Evolutionary conservation across 2,329 filamentous ascomycete species (phyloP).

Genomic region (Trichoderma citrinoviride): DNA sequence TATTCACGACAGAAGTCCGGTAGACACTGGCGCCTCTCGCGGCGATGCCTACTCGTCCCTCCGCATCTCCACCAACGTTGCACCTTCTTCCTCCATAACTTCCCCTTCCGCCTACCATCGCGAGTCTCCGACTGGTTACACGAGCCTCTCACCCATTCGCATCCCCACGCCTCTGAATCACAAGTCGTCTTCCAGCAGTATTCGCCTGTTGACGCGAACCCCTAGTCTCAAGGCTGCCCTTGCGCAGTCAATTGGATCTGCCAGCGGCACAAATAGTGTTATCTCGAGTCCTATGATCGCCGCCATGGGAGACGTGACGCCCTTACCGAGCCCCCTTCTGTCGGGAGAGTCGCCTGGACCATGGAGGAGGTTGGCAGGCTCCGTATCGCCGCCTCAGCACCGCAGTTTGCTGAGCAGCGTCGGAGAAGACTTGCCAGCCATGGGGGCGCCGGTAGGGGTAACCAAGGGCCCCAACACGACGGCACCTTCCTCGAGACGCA

Average conservation of each 20-base stretch:
- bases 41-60: constrained; percentile 30
- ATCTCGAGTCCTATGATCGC: constrained; percentile 72
- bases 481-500: constrained; percentile 56
- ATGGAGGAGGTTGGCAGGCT: constrained; percentile 56
- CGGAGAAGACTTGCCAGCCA: constrained; percentile 42
- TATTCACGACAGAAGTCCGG: background rate
- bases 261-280: constrained; percentile 61
- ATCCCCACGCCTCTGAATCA: constrained; percentile 31
- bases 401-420: constrained; percentile 29
- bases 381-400: constrained; percentile 41
- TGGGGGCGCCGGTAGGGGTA: constrained; percentile 52
- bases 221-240: constrained; percentile 60
- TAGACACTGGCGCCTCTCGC: background rate
- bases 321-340: constrained; percentile 72
- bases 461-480: constrained; percentile 47
- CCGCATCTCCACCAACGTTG: constrained; percentile 40
- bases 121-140: constrained; percentile 39
- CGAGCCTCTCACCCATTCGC: constrained; percentile 33
- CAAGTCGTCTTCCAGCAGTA: constrained; percentile 33
- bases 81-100: constrained; percentile 20
- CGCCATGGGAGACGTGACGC: constrained; percentile 75
- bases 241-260: constrained; percentile 40
- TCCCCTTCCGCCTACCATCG: constrained; percentile 29
- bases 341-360: constrained; percentile 63
- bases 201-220: constrained; percentile 56